Conservation (phyloP, 805 yeast species). For the Jamesozyma rosinii region DNA sequence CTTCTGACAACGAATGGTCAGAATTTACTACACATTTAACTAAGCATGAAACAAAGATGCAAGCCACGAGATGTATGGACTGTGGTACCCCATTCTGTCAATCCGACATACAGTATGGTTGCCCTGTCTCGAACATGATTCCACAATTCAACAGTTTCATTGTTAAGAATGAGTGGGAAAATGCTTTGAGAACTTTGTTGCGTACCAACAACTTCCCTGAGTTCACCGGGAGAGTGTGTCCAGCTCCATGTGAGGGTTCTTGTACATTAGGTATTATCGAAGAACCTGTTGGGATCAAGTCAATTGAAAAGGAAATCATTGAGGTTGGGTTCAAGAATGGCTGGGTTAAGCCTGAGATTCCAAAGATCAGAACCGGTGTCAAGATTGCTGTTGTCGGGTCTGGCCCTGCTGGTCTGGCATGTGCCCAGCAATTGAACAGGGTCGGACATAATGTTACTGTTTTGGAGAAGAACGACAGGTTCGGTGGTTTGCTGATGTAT, state of each 20-base stretch:
- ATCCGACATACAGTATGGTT: conserved; percentile 74
- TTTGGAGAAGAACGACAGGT: conserved; percentile 88
- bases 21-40: conserved; percentile 70
- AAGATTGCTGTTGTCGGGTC: conserved; percentile 84
- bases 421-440: conserved; percentile 92
- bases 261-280: conserved; percentile 88
- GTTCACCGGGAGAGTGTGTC: conserved; percentile 95
- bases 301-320: conserved; percentile 90
- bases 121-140: conserved; percentile 93
- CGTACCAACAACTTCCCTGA: conserved; percentile 99
- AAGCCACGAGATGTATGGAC: conserved; percentile 98
- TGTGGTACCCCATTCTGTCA: conserved; percentile 99
- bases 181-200: conserved; percentile 80
- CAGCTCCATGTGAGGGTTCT: conserved; percentile 98
- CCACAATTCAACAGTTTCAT: conserved; percentile 98
- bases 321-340: conserved; percentile 95
- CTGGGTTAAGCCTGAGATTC: conserved; percentile 85
- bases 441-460: conserved; percentile 92
- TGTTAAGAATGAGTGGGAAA: conserved; percentile 88
- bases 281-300: conserved; percentile 67
- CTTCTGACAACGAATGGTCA: conserved; percentile 48
- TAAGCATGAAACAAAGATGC: conserved; percentile 77
- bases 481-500: conserved; percentile 96
- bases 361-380: conserved; percentile 73
- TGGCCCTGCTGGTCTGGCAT: conserved; percentile 68